phyloP scores from a whole-genome alignment of 2,329 filamentous ascomycete species.

The Sclerotinia subarctica region DNA sequence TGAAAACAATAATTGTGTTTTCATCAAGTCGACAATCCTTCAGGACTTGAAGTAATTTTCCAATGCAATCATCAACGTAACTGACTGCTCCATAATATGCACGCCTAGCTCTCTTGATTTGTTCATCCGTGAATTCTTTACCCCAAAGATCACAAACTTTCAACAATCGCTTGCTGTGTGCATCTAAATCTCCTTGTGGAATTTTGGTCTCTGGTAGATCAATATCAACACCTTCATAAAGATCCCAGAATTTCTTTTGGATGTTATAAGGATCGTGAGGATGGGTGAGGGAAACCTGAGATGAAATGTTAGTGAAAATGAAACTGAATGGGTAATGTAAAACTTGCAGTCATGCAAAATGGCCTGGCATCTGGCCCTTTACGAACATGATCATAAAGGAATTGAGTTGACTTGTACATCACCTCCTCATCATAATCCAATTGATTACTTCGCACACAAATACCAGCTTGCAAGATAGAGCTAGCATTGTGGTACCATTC shows the following conservation, averaged over 20 bases:
- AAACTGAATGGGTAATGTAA: background rate
- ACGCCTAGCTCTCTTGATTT: constrained; percentile 78
- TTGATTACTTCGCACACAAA: constrained; percentile 89
- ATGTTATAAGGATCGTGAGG: constrained; percentile 96
- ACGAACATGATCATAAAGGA: constrained; percentile 87
- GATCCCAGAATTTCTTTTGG: constrained; percentile 87
- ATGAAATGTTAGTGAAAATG: background rate
- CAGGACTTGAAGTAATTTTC: constrained; percentile 72
- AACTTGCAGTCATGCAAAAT: constrained; percentile 69
- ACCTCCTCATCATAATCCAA: constrained; percentile 95
- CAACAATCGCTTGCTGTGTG: constrained; percentile 81
- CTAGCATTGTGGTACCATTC: constrained; percentile 98
- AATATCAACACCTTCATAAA: constrained; percentile 87
- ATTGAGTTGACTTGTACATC: constrained; percentile 77
- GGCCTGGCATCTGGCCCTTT: constrained; percentile 69
- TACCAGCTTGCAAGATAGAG: constrained; percentile 85
- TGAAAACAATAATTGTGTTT: constrained; percentile 88
- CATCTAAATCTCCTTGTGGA: constrained; percentile 75
- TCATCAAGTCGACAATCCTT: constrained; percentile 77
- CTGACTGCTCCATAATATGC: constrained; percentile 92
- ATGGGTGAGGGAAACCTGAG: constrained; percentile 74
- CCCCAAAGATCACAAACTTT: constrained; percentile 86
- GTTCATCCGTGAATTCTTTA: constrained; percentile 77
- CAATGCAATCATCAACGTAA: constrained; percentile 91
- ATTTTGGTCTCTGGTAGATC: constrained; percentile 75